phyloP scores from a whole-genome alignment of 2,329 filamentous ascomycete species.

The Fusarium napiforme region DNA sequence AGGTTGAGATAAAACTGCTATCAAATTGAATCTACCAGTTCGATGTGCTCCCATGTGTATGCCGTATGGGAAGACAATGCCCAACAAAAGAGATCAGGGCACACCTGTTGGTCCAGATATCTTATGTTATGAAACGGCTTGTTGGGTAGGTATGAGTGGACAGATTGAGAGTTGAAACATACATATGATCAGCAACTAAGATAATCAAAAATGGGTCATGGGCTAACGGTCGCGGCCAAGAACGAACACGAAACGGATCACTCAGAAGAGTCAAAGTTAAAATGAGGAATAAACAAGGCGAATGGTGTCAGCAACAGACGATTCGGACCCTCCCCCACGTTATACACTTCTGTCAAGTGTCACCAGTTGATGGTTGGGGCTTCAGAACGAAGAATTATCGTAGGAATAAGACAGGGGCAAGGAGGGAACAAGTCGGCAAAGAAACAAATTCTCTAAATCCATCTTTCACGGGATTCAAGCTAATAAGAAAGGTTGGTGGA shows the following conservation, averaged over 20 bases:
- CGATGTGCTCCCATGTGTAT: not conserved
- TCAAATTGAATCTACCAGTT: not conserved
- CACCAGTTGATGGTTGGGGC: not conserved
- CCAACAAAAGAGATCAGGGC: not conserved
- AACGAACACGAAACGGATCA: slow-evolving; percentile 18
- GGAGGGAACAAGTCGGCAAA: not conserved
- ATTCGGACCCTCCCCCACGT: slow-evolving; percentile 7
- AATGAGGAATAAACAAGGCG: slow-evolving; percentile 7
- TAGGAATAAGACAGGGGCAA: not conserved
- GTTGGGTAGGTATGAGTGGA: not conserved
- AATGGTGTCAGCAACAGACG: slow-evolving; percentile 37
- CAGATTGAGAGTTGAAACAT: not conserved
- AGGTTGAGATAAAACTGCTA: not conserved
- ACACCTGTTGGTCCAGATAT: not conserved
- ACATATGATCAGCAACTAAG: slow-evolving; percentile 8
- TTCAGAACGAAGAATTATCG: not conserved
- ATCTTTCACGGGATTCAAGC: not conserved
- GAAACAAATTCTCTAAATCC: not conserved
- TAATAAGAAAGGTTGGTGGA: not conserved
- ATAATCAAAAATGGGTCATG: slow-evolving; percentile 34
- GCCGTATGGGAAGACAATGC: not conserved
- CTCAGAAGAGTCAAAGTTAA: not conserved
- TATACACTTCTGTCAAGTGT: not conserved
- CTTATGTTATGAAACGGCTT: not conserved
- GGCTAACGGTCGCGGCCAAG: slow-evolving; percentile 5